Evolutionary conservation across 768 basidiomycete genomes (phyloP).

Genomic region (Xerocomellus intermedius): DNA sequence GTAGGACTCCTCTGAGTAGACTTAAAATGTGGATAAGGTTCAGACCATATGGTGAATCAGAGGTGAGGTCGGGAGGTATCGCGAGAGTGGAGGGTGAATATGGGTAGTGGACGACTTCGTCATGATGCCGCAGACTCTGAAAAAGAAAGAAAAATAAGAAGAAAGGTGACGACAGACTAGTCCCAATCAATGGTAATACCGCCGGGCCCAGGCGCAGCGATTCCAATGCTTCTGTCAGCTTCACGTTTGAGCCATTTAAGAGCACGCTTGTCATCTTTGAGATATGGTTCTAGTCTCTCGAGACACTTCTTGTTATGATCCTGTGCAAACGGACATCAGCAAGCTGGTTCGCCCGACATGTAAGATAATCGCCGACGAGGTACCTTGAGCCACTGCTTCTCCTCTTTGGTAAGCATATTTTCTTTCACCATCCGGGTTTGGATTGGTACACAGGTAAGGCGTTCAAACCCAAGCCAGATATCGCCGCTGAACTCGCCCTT

Average conservation of each 20-base stretch:
- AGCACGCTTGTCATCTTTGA: constrained; percentile 79
- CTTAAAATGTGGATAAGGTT: constrained; percentile 5
- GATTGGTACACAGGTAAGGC: constrained; percentile 92
- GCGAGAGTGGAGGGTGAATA: constrained; percentile 9
- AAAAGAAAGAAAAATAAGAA: not conserved
- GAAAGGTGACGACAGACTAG: constrained; percentile 28
- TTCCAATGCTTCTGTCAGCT: constrained; percentile 70
- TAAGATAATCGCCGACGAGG: constrained; percentile 18
- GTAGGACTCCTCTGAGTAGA: constrained; percentile 14
- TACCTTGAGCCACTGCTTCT: constrained; percentile 84
- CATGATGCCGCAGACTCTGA: constrained; percentile 3
- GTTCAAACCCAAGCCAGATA: constrained; percentile 87
- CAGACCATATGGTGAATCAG: constrained; percentile 1
- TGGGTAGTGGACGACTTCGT: not conserved
- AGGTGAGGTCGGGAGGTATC: constrained; percentile 20
- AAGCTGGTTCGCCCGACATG: not conserved
- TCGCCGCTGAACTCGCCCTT: constrained; percentile 68
- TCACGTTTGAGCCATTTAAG: constrained; percentile 78
- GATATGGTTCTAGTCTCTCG: constrained; percentile 57
- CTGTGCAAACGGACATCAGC: constrained; percentile 35
- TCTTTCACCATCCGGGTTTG: constrained; percentile 88
- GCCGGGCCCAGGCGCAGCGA: constrained; percentile 60
- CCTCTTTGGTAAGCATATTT: constrained; percentile 78
- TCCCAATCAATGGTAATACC: constrained; percentile 82
- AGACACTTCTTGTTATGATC: constrained; percentile 79